Base-by-base conservation (phyloP, 345 rosid species). In the Populus tremula region DNA sequence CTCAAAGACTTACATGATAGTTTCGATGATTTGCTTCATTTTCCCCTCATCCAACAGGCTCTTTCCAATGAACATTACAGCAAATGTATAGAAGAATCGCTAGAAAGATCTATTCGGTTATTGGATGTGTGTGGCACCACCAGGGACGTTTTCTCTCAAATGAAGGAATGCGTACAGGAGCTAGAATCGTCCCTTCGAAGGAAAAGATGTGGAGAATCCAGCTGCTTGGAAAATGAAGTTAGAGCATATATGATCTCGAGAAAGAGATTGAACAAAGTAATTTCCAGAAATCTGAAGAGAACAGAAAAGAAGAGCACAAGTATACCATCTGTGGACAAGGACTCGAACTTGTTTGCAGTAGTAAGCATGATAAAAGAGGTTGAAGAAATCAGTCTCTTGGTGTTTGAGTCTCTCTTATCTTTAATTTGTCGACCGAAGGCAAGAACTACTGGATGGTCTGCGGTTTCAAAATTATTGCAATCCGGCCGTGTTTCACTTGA, bases 111-210 rank as follows among this genome's bases (percentile, higher is more conserved):
- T 6, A 50, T 59, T 3, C 38, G 68, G 76, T 36, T 73, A 50
- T n/a, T 39, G 25, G 76, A 73, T 29, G 17, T 59, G 9, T 61
- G 76, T 27, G 21, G 68, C 50, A 59, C 38, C 21, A 73, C 53
- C 8, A 73, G 67, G 43, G 76, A 39, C 39, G 43, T 73, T 61
- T 59, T 56, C 76, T 73, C 76, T 13, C 76, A 73, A 61, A 61
- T 38, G 59, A 73, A 73, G 35, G 76, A 73, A 73, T 39, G 21
- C 20, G 20, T 72, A 2, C 35, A 72, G 12, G 65, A 54, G 20
- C 67, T 72, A 5, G 67, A 72, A 56, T 72, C 76, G 7, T 59
- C 67, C 29, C 76, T 73, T 8, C 49, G 67, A 6, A 29, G 67
- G 49, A 73, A 67, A 35, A 73, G 25, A 38, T 23, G 49, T 13